A percentile compares a stretch with the other conserved stretches of the same genome.
phyloP scores from a whole-genome alignment of 768 basidiomycete genomes.

The Tulasnella calospora region DNA sequence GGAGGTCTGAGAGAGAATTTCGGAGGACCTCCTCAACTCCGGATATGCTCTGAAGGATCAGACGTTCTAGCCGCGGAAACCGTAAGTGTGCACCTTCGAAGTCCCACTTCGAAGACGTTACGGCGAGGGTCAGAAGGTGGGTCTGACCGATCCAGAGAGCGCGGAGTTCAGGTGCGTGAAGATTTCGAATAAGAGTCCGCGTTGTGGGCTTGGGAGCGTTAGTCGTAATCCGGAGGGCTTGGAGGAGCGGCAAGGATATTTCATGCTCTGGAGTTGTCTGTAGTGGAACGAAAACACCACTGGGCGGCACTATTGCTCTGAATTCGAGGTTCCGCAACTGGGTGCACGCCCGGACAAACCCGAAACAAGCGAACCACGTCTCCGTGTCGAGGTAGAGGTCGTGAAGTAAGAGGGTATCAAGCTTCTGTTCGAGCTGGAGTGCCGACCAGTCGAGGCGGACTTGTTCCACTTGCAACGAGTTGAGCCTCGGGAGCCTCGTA shows the following conservation, averaged over 20 bases:
- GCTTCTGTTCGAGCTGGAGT: neutral
- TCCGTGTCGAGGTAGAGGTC: neutral
- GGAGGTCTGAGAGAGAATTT: neutral
- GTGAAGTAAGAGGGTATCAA: neutral
- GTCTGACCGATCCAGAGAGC: neutral
- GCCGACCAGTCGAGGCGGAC: neutral
- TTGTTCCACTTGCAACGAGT: neutral
- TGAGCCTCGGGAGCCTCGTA: neutral
- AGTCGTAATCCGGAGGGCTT: neutral
- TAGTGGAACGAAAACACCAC: neutral
- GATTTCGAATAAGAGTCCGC: neutral
- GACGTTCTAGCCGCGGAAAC: neutral
- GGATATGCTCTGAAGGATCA: neutral
- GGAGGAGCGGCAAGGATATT: neutral
- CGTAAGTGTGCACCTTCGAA: neutral
- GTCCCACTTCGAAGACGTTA: neutral
- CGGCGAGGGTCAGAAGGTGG: neutral
- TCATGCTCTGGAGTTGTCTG: neutral
- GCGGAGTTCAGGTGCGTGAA: neutral
- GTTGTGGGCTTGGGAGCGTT: neutral
- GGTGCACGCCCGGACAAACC: neutral
- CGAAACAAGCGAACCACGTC: neutral
- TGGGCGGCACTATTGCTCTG: neutral
- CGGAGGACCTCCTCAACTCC: neutral
- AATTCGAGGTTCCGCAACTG: neutral